Base-by-base conservation (phyloP, 306 rosid species). In the Quercus cerris region DNA sequence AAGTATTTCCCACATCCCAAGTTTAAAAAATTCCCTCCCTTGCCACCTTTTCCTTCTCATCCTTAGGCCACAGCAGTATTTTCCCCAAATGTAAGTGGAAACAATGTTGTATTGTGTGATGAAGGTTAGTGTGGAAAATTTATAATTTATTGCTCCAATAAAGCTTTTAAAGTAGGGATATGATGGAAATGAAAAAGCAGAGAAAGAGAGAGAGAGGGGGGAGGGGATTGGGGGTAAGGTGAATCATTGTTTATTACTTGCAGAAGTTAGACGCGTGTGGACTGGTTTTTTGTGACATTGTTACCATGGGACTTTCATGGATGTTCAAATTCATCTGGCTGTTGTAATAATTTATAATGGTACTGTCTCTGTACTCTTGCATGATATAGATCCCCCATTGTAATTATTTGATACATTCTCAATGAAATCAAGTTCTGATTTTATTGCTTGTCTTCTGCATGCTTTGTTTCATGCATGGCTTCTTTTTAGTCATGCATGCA, bases 1-100 rank as follows among this genome's bases (percentile, higher is more conserved):
- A 86, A 78, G 59, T 68, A 67, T 74, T 80, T 81, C 84, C 89
- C 69, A 35, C 93, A 87, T 84, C 94, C 90, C 35, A 87, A 81
- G 83, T 78, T 57, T 71, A 92, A 89, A 71, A 82, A 81, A 58
- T 66, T 68, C 71, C 83, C 86, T 15, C 80, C 89, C 17, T 7
- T 79, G 3, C 80, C 90, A 33, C 87, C 89, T 28, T 38, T 28
- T 61, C 69, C 89, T 63, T 76, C 77, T 38, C 85, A 80, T 75
- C 85, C 91, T 56, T 91, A 87, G 79, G 46, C 25, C 14, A 73
- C 56, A 13, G 23, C 73, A 61, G 46, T 70, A 56, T 18, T 31
- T 28, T 76, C 64, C 2, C 20, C 51, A 70, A 56, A 61, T 44
- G 57, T 25, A 49, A 63, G 56, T 49, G 51, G 38, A 74, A 70